A percentile compares a stretch with the other conserved stretches of the same genome.
Evolutionary conservation across 768 basidiomycete genomes (phyloP).

Genomic region (Termitomyces sp.): DNA sequence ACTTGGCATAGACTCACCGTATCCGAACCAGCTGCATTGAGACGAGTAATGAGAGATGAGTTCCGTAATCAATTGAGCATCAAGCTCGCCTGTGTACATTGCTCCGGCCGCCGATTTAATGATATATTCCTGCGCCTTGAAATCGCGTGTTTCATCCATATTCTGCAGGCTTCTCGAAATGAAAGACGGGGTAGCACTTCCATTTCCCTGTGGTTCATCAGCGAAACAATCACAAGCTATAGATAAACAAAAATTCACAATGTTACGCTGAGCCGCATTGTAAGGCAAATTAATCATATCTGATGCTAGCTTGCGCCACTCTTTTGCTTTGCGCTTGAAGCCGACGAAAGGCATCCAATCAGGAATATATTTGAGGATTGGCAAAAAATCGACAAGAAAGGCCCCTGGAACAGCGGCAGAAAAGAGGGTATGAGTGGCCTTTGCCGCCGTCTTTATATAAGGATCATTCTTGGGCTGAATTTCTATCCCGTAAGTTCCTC

Average conservation of each 20-base stretch:
- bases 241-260: slow-evolving; percentile 8
- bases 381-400: slow-evolving; percentile 26
- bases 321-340: slow-evolving; percentile 26
- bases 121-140: slow-evolving; percentile 11
- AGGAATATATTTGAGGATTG: slow-evolving; percentile 26
- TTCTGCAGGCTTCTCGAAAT: slow-evolving; percentile 13
- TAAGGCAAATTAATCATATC: slow-evolving; percentile 21
- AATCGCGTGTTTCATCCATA: slow-evolving; percentile 10
- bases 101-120: slow-evolving; percentile 18
- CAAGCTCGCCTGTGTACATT: slow-evolving; percentile 18
- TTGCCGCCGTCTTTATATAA: slow-evolving; percentile 24
- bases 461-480: slow-evolving; percentile 25
- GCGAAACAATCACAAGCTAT: neutral
- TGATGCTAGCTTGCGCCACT: slow-evolving; percentile 14
- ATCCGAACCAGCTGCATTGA: slow-evolving; percentile 20
- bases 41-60: neutral
- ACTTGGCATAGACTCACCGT: slow-evolving; percentile 14
- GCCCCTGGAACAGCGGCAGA: slow-evolving; percentile 21
- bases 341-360: slow-evolving; percentile 28
- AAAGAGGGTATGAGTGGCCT: slow-evolving; percentile 22
- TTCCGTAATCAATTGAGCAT: neutral
- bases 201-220: slow-evolving; percentile 9
- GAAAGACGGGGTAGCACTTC: slow-evolving; percentile 16
- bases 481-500: slow-evolving; percentile 28
- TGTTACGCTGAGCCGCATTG: slow-evolving; percentile 9